Percentiles rank a stretch among this genome's conserved stretches.
phyloP scores from a whole-genome alignment of 176 grass and related monocot species.

The Ananas comosus region DNA sequence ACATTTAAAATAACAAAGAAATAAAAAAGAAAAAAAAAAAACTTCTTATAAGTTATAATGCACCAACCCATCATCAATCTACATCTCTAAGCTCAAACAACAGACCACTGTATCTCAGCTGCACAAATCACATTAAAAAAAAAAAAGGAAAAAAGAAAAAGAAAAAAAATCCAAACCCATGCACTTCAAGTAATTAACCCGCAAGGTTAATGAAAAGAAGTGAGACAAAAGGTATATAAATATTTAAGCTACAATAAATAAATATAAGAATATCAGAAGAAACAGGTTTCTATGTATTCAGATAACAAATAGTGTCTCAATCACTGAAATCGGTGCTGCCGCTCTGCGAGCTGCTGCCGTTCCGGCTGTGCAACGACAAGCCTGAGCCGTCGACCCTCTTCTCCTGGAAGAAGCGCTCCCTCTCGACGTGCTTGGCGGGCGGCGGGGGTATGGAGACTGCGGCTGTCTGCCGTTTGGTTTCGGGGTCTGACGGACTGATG shows the following conservation, averaged over 20 bases:
- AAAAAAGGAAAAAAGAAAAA: no score
- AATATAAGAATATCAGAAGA: constrained; percentile 10
- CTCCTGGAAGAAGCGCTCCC: constrained; percentile 75
- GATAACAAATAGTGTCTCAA: constrained; percentile 15
- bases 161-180: no score
- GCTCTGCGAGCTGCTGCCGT: constrained; percentile 60
- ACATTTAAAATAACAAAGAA: no score
- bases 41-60: no score
- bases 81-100: no score
- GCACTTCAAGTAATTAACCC: no score
- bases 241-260: neutral
- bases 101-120: no score
- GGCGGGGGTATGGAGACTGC: constrained; percentile 51
- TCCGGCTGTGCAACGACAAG: constrained; percentile 44
- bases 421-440: constrained; percentile 54
- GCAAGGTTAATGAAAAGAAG: no score
- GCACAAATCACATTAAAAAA: no score
- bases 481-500: constrained; percentile 27
- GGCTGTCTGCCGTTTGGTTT: constrained; percentile 13
- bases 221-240: no score
- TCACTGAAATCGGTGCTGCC: constrained; percentile 84
- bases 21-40: no score
- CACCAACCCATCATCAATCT: no score
- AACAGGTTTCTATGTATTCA: constrained; percentile 3
- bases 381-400: constrained; percentile 45